Conservation (phyloP, 2,329 filamentous ascomycete genomes). For the Clonostachys rhizophaga region DNA sequence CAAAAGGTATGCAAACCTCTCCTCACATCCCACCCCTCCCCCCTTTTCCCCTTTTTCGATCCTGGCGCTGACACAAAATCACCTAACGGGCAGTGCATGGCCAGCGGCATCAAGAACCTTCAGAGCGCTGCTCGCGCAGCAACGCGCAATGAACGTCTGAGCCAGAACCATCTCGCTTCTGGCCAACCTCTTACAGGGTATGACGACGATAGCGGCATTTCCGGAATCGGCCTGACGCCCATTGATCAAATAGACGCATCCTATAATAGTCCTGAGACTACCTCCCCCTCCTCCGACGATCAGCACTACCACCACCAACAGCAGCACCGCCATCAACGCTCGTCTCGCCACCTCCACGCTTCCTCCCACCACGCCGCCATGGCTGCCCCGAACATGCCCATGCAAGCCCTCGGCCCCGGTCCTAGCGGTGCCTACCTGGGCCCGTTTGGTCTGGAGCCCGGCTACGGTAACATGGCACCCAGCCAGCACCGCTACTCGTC, state of each 20-base stretch:
- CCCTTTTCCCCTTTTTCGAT: neutral
- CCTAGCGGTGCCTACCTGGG: neutral
- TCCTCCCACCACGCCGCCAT: conserved; percentile 4
- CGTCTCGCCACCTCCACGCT: conserved; percentile 13
- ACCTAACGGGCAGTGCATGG: conserved; percentile 61
- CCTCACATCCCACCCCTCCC: too few relatives aligned
- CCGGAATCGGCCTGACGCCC: conserved; percentile 52
- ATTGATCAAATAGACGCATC: conserved; percentile 55
- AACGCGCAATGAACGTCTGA: conserved; percentile 2
- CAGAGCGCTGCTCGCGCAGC: conserved; percentile 40
- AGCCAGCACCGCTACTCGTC: conserved; percentile 42
- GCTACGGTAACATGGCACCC: conserved; percentile 9
- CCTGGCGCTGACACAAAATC: conserved; percentile 6
- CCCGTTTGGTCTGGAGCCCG: conserved; percentile 13
- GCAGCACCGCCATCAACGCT: conserved; percentile 11
- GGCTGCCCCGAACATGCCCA: neutral
- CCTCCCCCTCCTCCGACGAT: conserved; percentile 28
- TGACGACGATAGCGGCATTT: conserved; percentile 70
- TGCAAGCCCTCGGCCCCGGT: neutral
- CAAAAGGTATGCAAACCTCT: conserved; percentile 43
- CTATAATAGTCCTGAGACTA: conserved; percentile 50
- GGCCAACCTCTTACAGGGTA: conserved; percentile 35
- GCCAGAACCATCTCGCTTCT: conserved; percentile 2
- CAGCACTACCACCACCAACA: conserved; percentile 19
- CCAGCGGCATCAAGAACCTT: conserved; percentile 77